phyloP scores from a whole-genome alignment of 1,284 basidiomycete genomes.

The Marasmius oreades region DNA sequence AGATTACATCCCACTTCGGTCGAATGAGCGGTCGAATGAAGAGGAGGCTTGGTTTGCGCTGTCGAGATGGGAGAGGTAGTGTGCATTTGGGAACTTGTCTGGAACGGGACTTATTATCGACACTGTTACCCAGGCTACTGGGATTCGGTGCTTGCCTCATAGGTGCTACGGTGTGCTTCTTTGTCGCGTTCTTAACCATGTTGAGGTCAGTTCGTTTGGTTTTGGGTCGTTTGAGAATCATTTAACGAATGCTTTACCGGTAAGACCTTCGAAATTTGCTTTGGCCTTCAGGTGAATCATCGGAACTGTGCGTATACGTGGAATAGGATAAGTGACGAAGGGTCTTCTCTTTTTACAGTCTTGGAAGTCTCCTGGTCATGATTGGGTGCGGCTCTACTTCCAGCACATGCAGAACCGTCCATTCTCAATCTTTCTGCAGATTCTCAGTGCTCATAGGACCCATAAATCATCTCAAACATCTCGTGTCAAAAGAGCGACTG shows the following conservation, averaged over 20 bases:
- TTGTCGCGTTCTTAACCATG: constrained; percentile 89
- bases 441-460: constrained; percentile 86
- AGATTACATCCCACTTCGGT: constrained; percentile 87
- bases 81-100: constrained; percentile 6
- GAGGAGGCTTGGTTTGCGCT: constrained; percentile 96
- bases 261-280: constrained; percentile 86
- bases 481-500: constrained; percentile 80
- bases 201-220: constrained; percentile 43
- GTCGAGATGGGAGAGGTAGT: constrained; percentile 83
- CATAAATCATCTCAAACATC: constrained; percentile 86
- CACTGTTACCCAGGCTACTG: constrained; percentile 55
- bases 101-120: background rate
- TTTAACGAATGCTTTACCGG: background rate
- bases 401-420: constrained; percentile 19
- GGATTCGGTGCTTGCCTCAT: constrained; percentile 92
- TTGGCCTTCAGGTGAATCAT: constrained; percentile 73
- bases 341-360: constrained; percentile 34
- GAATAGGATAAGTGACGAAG: background rate
- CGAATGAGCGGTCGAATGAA: constrained; percentile 82
- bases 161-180: constrained; percentile 93
- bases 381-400: constrained; percentile 58
- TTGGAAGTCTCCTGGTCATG: constrained; percentile 86
- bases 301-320: background rate
- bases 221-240: background rate
- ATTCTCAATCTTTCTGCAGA: constrained; percentile 33